A percentile compares a stretch with the other conserved stretches of the same genome.
phyloP scores from a whole-genome alignment of 202 grass and related monocot genomes.

The Saccharum hybrid region DNA sequence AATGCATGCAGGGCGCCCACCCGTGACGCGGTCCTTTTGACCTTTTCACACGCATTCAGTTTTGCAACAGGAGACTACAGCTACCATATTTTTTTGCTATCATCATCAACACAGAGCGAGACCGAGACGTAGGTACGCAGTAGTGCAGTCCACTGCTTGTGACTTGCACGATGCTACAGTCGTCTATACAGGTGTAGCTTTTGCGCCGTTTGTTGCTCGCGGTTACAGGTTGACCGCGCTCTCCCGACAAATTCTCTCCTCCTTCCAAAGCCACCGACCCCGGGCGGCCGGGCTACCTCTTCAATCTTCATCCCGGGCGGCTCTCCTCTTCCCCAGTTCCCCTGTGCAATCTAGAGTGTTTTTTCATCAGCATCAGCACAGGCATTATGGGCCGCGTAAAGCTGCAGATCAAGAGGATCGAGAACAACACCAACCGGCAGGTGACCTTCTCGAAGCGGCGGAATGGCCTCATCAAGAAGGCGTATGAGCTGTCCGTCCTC shows the following conservation, averaged over 20 bases:
- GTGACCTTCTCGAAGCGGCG: conserved; percentile 83
- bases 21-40: too few relatives aligned
- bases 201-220: background rate
- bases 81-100: too few relatives aligned
- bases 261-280: conserved; percentile 32
- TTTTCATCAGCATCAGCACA: background rate
- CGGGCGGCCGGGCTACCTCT: background rate
- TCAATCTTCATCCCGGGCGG: background rate
- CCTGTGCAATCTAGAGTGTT: background rate
- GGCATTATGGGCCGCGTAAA: conserved; percentile 68
- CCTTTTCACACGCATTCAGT: background rate
- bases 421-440: conserved; percentile 66
- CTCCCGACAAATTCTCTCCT: conserved; percentile 46
- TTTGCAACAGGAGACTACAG: too few relatives aligned
- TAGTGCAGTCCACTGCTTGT: background rate
- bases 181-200: too few relatives aligned
- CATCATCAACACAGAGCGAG: too few relatives aligned
- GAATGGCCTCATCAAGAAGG: conserved; percentile 79
- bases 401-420: conserved; percentile 69
- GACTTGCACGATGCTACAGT: too few relatives aligned
- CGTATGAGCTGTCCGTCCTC: conserved; percentile 74
- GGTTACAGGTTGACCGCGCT: background rate
- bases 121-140: too few relatives aligned
- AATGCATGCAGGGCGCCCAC: too few relatives aligned
- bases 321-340: background rate